These are phyloP conservation scores for Diplodia sapinea DNA, from an alignment of 2,329 filamentous ascomycete genomes.

Conservation along the genomic window DNA sequence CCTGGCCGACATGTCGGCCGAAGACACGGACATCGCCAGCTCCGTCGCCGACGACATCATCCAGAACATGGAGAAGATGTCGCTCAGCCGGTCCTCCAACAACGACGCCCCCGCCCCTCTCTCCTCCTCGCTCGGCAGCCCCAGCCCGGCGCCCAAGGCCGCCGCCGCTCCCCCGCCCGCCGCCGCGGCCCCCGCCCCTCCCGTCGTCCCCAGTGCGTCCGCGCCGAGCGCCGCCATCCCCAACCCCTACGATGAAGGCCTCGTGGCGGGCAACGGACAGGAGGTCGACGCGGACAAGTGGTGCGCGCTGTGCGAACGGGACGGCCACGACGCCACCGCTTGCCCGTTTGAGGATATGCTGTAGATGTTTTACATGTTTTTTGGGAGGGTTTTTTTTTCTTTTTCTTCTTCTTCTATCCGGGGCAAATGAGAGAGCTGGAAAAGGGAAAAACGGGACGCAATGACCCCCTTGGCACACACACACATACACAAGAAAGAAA, in stretches of 20 bases:
- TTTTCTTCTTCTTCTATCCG: no score
- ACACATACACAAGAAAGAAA: not conserved
- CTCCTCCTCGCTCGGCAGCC: constrained; percentile 36
- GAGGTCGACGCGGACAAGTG: constrained; percentile 78
- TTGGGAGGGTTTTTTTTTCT: not conserved
- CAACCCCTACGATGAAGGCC: constrained; percentile 42
- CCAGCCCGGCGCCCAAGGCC: constrained; percentile 8
- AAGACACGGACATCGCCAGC: constrained; percentile 33
- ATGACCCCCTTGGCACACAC: not conserved
- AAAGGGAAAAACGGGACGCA: not conserved
- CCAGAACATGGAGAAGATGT: constrained; percentile 42
- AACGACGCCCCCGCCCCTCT: constrained; percentile 36
- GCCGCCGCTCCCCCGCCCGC: constrained; percentile 30
- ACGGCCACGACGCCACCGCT: constrained; percentile 95
- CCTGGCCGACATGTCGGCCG: not conserved
- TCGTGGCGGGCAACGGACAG: constrained; percentile 45
- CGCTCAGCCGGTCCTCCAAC: constrained; percentile 40
- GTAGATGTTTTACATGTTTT: constrained; percentile 9
- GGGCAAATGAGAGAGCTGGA: not conserved
- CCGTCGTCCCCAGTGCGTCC: constrained; percentile 2
- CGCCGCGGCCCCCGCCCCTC: constrained; percentile 20
- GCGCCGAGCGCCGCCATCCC: constrained; percentile 38
- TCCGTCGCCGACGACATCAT: constrained; percentile 36
- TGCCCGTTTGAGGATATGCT: constrained; percentile 87
- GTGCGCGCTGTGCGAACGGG: constrained; percentile 95